Base-by-base conservation (phyloP, 176 grass and related monocot genomes). In the Chrysopogon serrulatus region DNA sequence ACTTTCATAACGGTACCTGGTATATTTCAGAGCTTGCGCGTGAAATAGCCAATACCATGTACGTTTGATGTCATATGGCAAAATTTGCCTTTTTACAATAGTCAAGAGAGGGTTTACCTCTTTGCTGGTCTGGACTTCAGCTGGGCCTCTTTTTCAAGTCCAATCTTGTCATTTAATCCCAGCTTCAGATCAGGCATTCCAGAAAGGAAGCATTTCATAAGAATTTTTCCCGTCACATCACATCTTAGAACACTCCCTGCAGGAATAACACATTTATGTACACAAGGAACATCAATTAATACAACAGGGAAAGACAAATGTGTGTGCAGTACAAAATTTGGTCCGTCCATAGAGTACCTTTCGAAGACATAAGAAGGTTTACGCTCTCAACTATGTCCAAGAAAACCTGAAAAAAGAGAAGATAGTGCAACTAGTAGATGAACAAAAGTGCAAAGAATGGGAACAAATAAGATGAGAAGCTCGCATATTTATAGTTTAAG, bases 341-440 rank as follows among this genome's bases (percentile, higher is more conserved):
- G 44, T 65, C 30, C 13, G 7, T 71, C 68, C 37, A 82, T 44
- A 74, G 42, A 35, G 54, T 94, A 96, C 97, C 97, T 99, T 99
- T 99, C 17, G 97, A 99, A 65, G 97, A 99, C 97, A 99, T 99
- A 74, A 99, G 97, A 89, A 99, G 93, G 84, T 99, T 99, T 89
- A 99, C 97, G 37, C 97, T 99, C 86, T 99, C 97, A 81, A 99
- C 97, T 81, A 99, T 99, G 91, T 99, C 97, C 91, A 99, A 88
- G 81, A 99, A 99, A 86, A 99, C 93, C 97, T 99, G 82, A 87
- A 69, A 87, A 71, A 41, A 79, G 47, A 86, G 59, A 79, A 21
- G 2, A 77, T 59, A 64, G n/a, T 70, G 53, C 43, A 75, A 54
- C 71, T 68, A 45, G 34, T 62, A 63, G 13, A 85, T 65, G 68